Base-by-base conservation (phyloP, 1,284 basidiomycete species). In the Golubevia sp. region DNA sequence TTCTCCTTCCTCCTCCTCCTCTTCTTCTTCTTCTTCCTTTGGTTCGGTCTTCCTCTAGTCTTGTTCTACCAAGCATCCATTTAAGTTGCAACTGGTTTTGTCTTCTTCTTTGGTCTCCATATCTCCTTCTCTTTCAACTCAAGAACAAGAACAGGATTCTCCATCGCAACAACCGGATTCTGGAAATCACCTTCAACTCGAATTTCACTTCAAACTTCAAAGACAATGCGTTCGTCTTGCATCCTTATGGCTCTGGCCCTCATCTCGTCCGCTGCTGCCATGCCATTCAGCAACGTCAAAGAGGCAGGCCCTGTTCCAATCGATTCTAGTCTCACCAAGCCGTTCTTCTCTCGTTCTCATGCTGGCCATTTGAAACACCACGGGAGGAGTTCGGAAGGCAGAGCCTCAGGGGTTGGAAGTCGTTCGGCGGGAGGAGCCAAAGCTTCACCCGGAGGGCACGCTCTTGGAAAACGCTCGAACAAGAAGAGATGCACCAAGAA, bases 1-100 rank as follows among this genome's bases (percentile, higher is more conserved):
- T 5, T n/a, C 53, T 55, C 53, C 53, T 21, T 23, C 23, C 23
- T 26, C 4, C 23, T 21, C 34, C 53, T n/a, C n/a, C 53, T 55
- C 20, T 26, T 34, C 26, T 2, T 44, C 26, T 24, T 50, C 26
- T 57, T 57, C 56, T 57, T 38, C 56, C 56, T 26, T 50, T 44
- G 26, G 18, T 44, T 23, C 25, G 15, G 15, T 54, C 26, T 34
- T 34, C 52, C 34, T 54, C 21, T 26, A 23, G 50, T 51, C 26
- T 3, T 25, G 23, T 51, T 25, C 23, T 51, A 23, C 26, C 50
- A 8, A 21, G 26, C 23, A 21, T 3, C 50, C 23, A 51, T 25
- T 23, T 23, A 51, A 25, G 8, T 4, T 8, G 8, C 50, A n/a
- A 13, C 20, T 34, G 8, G 26, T 26, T 20, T 21, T 34, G 15